phyloP scores from a whole-genome alignment of 164 flowering plant genomes.

The Amborella trichopoda region DNA sequence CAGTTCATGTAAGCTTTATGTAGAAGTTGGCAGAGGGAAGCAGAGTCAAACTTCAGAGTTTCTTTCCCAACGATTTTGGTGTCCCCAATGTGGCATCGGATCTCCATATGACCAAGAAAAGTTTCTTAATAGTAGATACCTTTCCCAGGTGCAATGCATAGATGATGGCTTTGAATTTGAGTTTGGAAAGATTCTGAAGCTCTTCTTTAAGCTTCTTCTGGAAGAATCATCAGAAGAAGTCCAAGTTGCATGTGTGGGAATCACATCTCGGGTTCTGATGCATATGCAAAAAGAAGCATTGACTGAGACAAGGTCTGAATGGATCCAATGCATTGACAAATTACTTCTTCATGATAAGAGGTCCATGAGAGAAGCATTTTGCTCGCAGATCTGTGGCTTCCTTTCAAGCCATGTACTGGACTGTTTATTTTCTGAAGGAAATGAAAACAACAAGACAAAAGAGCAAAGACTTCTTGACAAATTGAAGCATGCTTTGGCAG shows the following conservation, averaged over 20 bases:
- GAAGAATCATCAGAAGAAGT: conserved; percentile 79
- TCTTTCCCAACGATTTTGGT: conserved; percentile 56
- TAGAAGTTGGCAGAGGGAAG: conserved; percentile 18
- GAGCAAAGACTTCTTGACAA: conserved; percentile 56
- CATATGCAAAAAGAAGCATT: conserved; percentile 42
- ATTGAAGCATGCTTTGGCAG: conserved; percentile 53
- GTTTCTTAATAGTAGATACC: conserved; percentile 9
- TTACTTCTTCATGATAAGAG: conserved; percentile 55
- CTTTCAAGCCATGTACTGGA: conserved; percentile 34
- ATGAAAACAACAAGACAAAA: conserved; percentile 24
- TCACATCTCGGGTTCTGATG: conserved; percentile 44
- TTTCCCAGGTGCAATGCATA: conserved; percentile 11
- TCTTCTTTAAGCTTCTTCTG: conserved; percentile 56
- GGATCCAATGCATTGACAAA: conserved; percentile 54
- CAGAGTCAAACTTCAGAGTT: conserved; percentile 19
- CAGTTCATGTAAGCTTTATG: conserved; percentile 39
- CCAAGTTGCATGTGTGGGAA: conserved; percentile 65
- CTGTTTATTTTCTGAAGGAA: conserved; percentile 43
- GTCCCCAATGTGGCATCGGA: conserved; percentile 63
- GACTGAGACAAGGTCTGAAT: conserved; percentile 39
- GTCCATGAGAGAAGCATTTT: conserved; percentile 74
- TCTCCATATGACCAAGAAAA: conserved; percentile 8
- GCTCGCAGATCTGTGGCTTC: conserved; percentile 58
- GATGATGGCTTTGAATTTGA: conserved; percentile 20
- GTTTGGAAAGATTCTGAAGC: conserved; percentile 30